Evolutionary conservation across 306 rosid species (phyloP), one percentile per base, ranked within the genome.

Genomic region (Sicyos edulis): DNA sequence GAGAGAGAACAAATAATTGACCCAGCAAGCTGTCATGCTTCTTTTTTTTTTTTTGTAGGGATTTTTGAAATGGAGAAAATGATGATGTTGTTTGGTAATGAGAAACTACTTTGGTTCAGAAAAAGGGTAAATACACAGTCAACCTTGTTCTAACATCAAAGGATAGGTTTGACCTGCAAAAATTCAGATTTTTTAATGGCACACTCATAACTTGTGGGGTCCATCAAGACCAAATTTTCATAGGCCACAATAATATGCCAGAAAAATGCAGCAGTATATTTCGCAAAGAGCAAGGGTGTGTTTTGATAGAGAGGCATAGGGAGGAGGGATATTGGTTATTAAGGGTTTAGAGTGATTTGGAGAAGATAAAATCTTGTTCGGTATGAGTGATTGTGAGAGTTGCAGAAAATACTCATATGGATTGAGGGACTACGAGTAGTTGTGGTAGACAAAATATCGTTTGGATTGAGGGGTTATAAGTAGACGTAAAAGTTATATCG

Each of bases 181-280:
- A 58, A 49, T 69, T 26, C 73, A 49, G 59, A 15, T 29, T 69
- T 15, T 51, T 22, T n/a, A 49, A 9, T 14, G 59, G 22, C 47
- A 22, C 47, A 51, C 73, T 69, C 22, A 22, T 47, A 21, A 69
- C 37, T 26, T 51, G 73, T 69, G 73, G 73, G 73, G 57, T 17
- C 73, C 73, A 49, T 14, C 73, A 24, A 69, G 73, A 26, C 73
- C 73, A 69, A 69, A 68, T 47, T 34, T 26, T 12, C 5, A 29
- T 32, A 29, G 68, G 17, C 52, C 52, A 14, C 19, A 15, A 29
- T 8, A 61, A 21, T 24, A 14, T 68, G 57, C 45, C 58, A 69
- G 73, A 24, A 50, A 68, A 50, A 26, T 2, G 55, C 55, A 2
- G 32, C 32, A 26, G 32, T 3, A 45, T 45, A 45, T 10, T 45